phyloP scores from a whole-genome alignment of 768 basidiomycete species.

The Gymnopilus dilepis region DNA sequence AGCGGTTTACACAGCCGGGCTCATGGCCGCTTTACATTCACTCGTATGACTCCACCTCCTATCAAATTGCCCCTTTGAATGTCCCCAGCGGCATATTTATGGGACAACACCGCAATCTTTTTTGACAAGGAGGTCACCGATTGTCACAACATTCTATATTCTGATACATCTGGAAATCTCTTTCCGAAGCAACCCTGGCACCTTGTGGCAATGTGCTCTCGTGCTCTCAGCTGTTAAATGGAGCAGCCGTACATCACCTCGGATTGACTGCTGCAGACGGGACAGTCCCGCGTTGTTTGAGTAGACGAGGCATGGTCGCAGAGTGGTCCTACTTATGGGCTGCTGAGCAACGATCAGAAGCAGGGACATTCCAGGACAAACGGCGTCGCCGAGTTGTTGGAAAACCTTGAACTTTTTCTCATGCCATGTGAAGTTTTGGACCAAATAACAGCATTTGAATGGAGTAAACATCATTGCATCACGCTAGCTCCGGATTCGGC shows the following conservation, averaged over 20 bases:
- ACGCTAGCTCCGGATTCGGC: constrained; percentile 2
- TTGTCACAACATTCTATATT: constrained; percentile 15
- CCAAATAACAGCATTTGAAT: constrained; percentile 8
- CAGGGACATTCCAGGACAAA: constrained; percentile 3
- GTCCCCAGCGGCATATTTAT: constrained; percentile 9
- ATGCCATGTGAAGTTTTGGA: constrained; percentile 10
- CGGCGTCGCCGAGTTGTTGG: constrained; percentile 7
- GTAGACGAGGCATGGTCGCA: neutral
- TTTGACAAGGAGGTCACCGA: constrained; percentile 16
- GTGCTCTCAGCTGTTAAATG: neutral
- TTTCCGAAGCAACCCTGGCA: constrained; percentile 5
- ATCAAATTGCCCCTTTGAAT: constrained; percentile 11
- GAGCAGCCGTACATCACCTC: constrained; percentile 8
- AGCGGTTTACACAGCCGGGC: constrained; percentile 7
- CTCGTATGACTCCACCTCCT: constrained; percentile 10
- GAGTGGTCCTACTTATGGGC: neutral
- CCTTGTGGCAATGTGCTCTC: constrained; percentile 9
- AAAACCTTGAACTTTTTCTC: constrained; percentile 4
- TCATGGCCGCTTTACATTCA: constrained; percentile 22
- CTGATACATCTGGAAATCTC: constrained; percentile 9
- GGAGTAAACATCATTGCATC: constrained; percentile 12
- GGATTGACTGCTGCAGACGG: constrained; percentile 4
- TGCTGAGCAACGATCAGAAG: constrained; percentile 15
- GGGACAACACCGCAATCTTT: constrained; percentile 13
- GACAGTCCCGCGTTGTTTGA: neutral